Evolutionary conservation across 805 yeast species (phyloP), one percentile per base, ranked within the genome.

Genomic region (Lipomyces sp.): DNA sequence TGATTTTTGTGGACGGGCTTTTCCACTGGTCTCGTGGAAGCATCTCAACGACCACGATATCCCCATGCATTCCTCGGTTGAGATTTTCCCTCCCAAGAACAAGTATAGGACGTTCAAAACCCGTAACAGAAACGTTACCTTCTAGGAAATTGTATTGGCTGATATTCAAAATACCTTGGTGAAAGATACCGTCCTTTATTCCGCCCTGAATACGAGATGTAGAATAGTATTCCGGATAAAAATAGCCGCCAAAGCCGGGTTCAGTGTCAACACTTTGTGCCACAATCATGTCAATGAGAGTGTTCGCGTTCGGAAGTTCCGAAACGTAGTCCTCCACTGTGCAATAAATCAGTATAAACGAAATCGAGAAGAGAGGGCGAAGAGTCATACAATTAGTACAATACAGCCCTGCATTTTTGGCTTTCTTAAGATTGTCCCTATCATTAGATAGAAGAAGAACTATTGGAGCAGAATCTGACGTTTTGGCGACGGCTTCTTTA

Each of bases 61-160:
- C 99, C 24, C 96, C 90, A 61, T 86, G 87, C 71, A 91, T 91
- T 0, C 91, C 85, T 68, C 99, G 81, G 67, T 93, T 93, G 60
- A 93, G 70, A 65, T 83, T 82, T 62, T 86, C 86, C 41, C 90
- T 76, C 0, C 98, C 99, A 11, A 85, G 69, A 34, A 93, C 73
- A 36, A 91, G 72, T 28, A 93, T 74, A 1, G 97, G 97, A 65
- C 83, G 84, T 38, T 87, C 82, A 63, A 87, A 83, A 0, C 84
- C 79, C 1, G 83, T 72, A 4, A 85, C 78, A 44, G 80, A 76
- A 2, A 93, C 83, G 0, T 85, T 77, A 44, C 95, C 98, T 70
- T 93, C 96, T 51, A 90, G 74, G 63, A 85, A 83, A 66, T 93
- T 93, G 67, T 88, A 93, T 18, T 89, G 82, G 3, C 91, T 86